Base-by-base conservation (phyloP, 495 filamentous ascomycete species). In the Aspergillus conjunctus region DNA sequence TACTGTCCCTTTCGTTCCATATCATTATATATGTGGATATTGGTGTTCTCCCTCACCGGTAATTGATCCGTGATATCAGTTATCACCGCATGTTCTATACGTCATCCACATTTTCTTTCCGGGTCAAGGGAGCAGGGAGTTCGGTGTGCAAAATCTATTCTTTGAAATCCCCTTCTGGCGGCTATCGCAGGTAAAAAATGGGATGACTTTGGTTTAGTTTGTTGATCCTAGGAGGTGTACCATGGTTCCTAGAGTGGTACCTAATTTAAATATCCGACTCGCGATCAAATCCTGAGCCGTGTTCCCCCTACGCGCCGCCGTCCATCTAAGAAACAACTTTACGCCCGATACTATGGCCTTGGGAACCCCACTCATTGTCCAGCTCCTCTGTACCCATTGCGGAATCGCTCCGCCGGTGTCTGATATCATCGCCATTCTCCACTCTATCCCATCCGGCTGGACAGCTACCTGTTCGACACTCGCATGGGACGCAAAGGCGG, bases 371-470 rank as follows among this genome's bases (percentile, higher is more conserved):
- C 83, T 68, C 61, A 87, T 82, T 14, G 61, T 71, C 73, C 73
- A 79, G 58, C 64, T 79, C 58, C 75, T 64, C 78, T 91, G 88
- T 64, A 90, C 71, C 82, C 81, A 88, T 67, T 79, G 72, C 7
- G 89, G 89, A 54, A 93, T 77, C 26, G 78, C 76, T 9, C 89
- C 88, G 17, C 77, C 77, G 0, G 88, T 87, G 68, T 91, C 83
- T 46, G 86, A 87, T n/a, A 85, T 83, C 46, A 88, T 90, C 4
- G 83, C 83, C 83, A 90, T 88, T 7, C 84, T 78, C 87, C 87
- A 92, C 60, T 84, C 77, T 32, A 88, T 76, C 32, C 64, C 72
- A 34, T 71, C 77, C 0, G 48, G 30, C n/a, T 20, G 15, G 4
- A 26, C 39, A 49, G 75, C 65, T 1, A 88, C 77, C 32, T 80